A percentile compares a stretch with the other conserved stretches of the same genome.
These are phyloP conservation scores for Termitomyces sp. DNA, from an alignment of 768 basidiomycete genomes.

Conservation along the genomic window DNA sequence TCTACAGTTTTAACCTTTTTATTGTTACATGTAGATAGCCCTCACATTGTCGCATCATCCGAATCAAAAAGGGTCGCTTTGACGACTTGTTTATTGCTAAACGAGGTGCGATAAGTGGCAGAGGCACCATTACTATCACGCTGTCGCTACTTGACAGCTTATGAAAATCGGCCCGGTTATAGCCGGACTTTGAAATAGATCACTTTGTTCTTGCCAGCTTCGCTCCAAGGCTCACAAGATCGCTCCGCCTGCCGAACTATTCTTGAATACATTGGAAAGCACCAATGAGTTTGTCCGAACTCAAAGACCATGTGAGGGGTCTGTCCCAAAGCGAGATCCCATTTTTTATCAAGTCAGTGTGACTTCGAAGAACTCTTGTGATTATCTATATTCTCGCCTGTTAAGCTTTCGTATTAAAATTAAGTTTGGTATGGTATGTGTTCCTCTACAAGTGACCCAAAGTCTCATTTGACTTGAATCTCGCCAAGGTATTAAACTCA, in stretches of 20 bases:
- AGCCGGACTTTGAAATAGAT: too few species aligned
- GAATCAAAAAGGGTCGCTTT: too few species aligned
- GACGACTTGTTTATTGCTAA: too few species aligned
- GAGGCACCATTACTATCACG: too few species aligned
- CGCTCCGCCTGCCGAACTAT: background rate
- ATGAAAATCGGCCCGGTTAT: too few species aligned
- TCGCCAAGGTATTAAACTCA: slow-evolving; percentile 4
- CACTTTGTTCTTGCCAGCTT: background rate
- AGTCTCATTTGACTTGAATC: background rate
- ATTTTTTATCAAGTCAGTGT: background rate
- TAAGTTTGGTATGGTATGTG: background rate
- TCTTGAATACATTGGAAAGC: background rate
- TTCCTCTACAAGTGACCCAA: background rate
- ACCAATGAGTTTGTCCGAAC: background rate
- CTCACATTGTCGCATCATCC: too few species aligned
- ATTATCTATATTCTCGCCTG: too few species aligned
- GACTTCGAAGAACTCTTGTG: background rate
- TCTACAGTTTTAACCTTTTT: too few species aligned
- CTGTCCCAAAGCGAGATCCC: background rate
- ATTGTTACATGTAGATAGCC: too few species aligned
- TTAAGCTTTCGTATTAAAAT: background rate
- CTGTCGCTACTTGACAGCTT: too few species aligned
- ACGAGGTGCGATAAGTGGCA: too few species aligned
- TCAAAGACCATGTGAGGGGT: background rate
- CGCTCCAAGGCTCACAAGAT: background rate